phyloP scores from a whole-genome alignment of 2,329 filamentous ascomycete species.

The Phialophora tarda region DNA sequence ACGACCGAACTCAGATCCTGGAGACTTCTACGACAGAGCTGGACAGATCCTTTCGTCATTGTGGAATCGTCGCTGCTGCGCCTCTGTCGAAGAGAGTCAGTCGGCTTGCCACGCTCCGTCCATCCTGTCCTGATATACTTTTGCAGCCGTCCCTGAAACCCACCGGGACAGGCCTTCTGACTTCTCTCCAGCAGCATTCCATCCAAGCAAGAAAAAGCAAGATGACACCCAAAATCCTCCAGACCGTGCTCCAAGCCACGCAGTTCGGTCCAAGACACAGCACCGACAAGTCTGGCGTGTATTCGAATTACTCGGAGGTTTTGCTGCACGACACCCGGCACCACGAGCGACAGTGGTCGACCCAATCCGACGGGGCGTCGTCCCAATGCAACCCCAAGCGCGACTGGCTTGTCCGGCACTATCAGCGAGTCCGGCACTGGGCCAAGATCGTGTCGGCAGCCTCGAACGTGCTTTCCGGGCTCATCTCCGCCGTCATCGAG shows the following conservation, averaged over 20 bases:
- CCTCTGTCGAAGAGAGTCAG: neutral
- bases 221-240: slow-evolving; percentile 3
- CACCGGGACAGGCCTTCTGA: neutral
- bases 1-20: neutral
- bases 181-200: neutral
- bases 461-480: slow-evolving; percentile 15
- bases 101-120: neutral
- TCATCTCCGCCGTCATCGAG: slow-evolving; percentile 20
- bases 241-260: neutral
- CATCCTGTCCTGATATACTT: neutral
- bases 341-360: slow-evolving; percentile 5
- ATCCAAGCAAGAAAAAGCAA: neutral
- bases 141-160: neutral
- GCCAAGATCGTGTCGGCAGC: slow-evolving; percentile 5
- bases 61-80: slow-evolving; percentile 12
- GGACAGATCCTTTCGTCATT: slow-evolving; percentile 9
- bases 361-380: neutral
- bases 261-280: neutral
- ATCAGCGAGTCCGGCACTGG: slow-evolving; percentile 9
- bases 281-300: neutral
- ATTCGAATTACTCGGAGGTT: neutral
- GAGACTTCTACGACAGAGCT: neutral
- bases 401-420: slow-evolving; percentile 2
- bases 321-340: neutral
- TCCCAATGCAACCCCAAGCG: neutral